Percentiles rank a stretch among this genome's conserved stretches.
Evolutionary conservation across 768 basidiomycete species (phyloP).

Genomic region (Phlebiopsis flavidoalba): DNA sequence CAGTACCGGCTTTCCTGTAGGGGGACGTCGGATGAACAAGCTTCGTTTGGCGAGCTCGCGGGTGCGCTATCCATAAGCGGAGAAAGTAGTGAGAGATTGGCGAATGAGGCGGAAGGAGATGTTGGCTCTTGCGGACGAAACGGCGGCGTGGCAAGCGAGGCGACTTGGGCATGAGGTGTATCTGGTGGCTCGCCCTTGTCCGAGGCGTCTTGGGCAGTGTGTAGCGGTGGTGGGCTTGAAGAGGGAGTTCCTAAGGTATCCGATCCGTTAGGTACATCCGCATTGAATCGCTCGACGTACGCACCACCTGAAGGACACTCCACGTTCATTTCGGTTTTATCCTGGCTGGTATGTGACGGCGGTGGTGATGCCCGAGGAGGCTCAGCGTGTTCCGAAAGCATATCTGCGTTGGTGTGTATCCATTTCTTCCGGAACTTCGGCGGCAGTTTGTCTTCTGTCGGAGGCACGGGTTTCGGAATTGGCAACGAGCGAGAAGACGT

Average conservation of each 20-base stretch:
- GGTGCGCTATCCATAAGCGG: slow-evolving; percentile 21
- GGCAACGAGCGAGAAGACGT: not conserved
- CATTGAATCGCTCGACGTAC: not conserved
- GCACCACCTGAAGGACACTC: not conserved
- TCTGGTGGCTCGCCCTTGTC: not conserved
- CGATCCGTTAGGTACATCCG: not conserved
- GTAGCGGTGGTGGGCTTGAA: slow-evolving; percentile 51
- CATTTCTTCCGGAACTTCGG: slow-evolving; percentile 59
- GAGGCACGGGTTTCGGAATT: not conserved
- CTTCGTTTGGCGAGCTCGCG: not conserved
- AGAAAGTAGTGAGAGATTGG: slow-evolving; percentile 45
- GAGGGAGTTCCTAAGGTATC: slow-evolving; percentile 28
- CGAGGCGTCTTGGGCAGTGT: slow-evolving; percentile 31
- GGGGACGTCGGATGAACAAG: not conserved
- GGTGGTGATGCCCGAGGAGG: not conserved
- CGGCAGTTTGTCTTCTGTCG: slow-evolving; percentile 39
- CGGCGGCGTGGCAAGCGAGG: not conserved
- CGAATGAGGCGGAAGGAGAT: slow-evolving; percentile 46
- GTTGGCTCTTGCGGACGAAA: slow-evolving; percentile 9
- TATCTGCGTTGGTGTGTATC: slow-evolving; percentile 23
- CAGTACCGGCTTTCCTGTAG: not conserved
- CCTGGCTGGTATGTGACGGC: not conserved
- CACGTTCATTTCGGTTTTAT: not conserved
- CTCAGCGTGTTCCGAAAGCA: slow-evolving; percentile 20
- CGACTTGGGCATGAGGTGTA: not conserved